Evolutionary conservation across 257 asterid genomes (phyloP), one percentile per base, ranked within the genome.

Genomic region (Sherardia arvensis): DNA sequence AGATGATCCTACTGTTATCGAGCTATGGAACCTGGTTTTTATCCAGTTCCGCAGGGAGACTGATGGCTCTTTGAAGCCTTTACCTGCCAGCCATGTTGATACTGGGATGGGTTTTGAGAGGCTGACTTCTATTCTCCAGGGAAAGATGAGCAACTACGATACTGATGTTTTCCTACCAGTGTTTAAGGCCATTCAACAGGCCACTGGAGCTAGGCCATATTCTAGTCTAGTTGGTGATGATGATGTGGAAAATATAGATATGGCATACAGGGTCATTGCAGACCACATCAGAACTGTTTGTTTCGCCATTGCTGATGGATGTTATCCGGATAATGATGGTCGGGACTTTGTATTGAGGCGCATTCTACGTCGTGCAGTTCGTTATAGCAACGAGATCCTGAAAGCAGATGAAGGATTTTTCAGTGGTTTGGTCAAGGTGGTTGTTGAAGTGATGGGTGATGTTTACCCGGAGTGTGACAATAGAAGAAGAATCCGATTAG

Each of bases 61-160:
- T 28, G 95, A 87, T 59, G 94, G 96, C 68, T 71, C 90, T n/a
- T 77, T 93, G 80, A 93, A 93, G 79, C 76, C 95, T 69, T 79
- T 93, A 53, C 99, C 99, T 40, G 87, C 96, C 6, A 90, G 84
- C 73, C 99, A 93, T 34, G 99, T 93, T 58, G 99, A 90, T 78
- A 93, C 99, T 53, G 99, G 99, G 66, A 21, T 93, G 99, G 99
- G 99, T 55, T 93, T 93, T 65, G 99, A 93, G 80, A 87, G 99
- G 71, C 73, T 93, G 70, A 85, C 94, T n/a, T 93, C 99, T 55
- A 84, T 93, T 69, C 97, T 93, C 77, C 99, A 93, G 76, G 79
- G 81, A 64, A 85, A 80, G 84, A 87, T 90, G 99, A 93, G 99
- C 88, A 93, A 93, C 76, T 93, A 93, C 55, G 97, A 93, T 54